Evolutionary conservation across 768 basidiomycete genomes (phyloP), one percentile per base, ranked within the genome.

Genomic region (Mycena belliarum): DNA sequence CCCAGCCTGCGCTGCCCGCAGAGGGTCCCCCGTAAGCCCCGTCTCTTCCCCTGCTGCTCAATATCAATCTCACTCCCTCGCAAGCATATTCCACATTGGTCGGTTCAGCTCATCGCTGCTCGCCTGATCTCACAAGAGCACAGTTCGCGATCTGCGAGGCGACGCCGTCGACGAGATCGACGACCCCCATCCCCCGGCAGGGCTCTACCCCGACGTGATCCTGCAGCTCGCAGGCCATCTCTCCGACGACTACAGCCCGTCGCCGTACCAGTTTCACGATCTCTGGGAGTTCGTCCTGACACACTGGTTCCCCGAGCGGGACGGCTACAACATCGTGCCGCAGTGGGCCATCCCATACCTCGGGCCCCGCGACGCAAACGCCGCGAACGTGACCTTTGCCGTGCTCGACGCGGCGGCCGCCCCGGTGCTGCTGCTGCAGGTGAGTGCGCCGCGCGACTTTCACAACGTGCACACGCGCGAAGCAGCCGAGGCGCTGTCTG

Each of bases 271-370:
- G 29, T 63, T 56, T 40, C 53, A 52, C n/a, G 58, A 63, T n/a
- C 55, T 63, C 40, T 63, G 62, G 62, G 58, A 63, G 33, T 58
- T 63, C 18, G 23, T 63, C 25, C 51, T 63, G 20, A 23, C 15
- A 23, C 55, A 63, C 45, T 63, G 62, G 62, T 63, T 63, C 52
- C 61, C 61, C 15, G 32, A 51, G 21, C 23, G 35, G 18, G 62
- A 63, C 26, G 57, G 57, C 35, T 63, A 63, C 44, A 44, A 21
- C 35, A 45, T 63, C 44, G 10, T 45, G 41, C 50, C 32, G 16
- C 54, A 49, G 37, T 63, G 62, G 62, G 11, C 42, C 37, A 54
- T 63, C 24, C 62, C 62, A 5, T 56, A 63, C 51, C 62, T 63
- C 46, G 45, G 46, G 15, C 53, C 52, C 52, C 48, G 20, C 6